phyloP scores from a whole-genome alignment of 78 protist species.

The Dictyostelium capitatum region DNA sequence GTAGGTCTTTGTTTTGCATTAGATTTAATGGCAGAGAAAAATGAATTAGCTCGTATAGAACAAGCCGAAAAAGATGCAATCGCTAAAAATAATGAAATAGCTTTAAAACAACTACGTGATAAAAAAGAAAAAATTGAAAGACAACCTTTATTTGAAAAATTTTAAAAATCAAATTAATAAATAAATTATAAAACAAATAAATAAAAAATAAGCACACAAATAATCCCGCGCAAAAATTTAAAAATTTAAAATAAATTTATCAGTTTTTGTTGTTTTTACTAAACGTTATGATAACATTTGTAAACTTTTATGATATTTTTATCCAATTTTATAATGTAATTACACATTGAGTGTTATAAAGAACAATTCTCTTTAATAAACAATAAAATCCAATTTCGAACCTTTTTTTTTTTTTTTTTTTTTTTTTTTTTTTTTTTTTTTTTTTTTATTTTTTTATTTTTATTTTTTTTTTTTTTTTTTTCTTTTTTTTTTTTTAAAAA shows the following conservation, averaged over 20 bases:
- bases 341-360: too few species aligned
- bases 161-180: not conserved
- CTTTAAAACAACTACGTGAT: not conserved
- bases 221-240: not conserved
- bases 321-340: too few species aligned
- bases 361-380: too few species aligned
- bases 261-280: not conserved
- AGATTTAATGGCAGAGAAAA: slow-evolving; percentile 47
- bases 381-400: too few species aligned
- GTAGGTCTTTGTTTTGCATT: slow-evolving; percentile 70
- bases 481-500: too few species aligned
- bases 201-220: not conserved
- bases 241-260: too few species aligned
- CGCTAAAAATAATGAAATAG: slow-evolving; percentile 29
- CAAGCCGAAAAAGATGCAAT: slow-evolving; percentile 42
- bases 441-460: too few species aligned
- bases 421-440: too few species aligned
- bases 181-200: not conserved
- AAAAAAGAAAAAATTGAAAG: not conserved
- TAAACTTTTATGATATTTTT: too few species aligned
- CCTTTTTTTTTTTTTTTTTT: too few species aligned
- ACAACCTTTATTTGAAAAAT: slow-evolving; percentile 25
- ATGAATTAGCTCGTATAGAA: slow-evolving; percentile 38
- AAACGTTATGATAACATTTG: not conserved
- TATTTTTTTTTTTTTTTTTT: too few species aligned